Evolutionary conservation across 2,329 filamentous ascomycete species (phyloP), one percentile per base, ranked within the genome.

Genomic region (Apiospora aurea): DNA sequence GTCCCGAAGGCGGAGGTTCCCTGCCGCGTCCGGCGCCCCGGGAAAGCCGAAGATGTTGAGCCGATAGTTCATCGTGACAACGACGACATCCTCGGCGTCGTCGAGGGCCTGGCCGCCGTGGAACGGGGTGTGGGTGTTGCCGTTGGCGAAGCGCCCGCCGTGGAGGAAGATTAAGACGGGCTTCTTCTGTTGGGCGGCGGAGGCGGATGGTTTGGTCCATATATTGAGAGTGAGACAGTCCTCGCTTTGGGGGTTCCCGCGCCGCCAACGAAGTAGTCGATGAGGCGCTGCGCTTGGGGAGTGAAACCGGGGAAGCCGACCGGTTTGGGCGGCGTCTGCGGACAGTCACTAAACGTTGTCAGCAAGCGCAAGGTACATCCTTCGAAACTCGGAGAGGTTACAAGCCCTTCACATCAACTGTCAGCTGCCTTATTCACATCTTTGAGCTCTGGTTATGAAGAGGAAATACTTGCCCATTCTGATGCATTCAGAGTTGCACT

Each of bases 1-100:
- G 74, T 88, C 85, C 2, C 81, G 79, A 5, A 87, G 75, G 1
- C 83, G 85, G 4, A 84, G 73, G 68, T 87, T 87, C 38, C 79
- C 76, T 67, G 57, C 29, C 29, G 51, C n/a, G 11, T 16, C 51
- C 16, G 64, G 70, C 26, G 66, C 69, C 1, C 69, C 74, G 41
- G 71, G 71, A 69, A 77, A 76, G 41, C 73, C 74, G 67, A 77
- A 73, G 46, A 73, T 77, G 14, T 74, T 74, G 18, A 79, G 66
- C 13, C 77, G 77, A 49, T 76, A 82, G 38, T 51, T 82, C 69
- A 82, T 69, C 26, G 79, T 77, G 0, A 82, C 81, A 1, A 82
- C 73, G 47, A 82, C 73, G 16, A 82, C 79, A 71, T 82, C 79
- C 73, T 81, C 74, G 24, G 77, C 69, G 4, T 74, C 74, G 3